phyloP scores from a whole-genome alignment of 805 yeast genomes.

The Monosporozyma yasuniensis region DNA sequence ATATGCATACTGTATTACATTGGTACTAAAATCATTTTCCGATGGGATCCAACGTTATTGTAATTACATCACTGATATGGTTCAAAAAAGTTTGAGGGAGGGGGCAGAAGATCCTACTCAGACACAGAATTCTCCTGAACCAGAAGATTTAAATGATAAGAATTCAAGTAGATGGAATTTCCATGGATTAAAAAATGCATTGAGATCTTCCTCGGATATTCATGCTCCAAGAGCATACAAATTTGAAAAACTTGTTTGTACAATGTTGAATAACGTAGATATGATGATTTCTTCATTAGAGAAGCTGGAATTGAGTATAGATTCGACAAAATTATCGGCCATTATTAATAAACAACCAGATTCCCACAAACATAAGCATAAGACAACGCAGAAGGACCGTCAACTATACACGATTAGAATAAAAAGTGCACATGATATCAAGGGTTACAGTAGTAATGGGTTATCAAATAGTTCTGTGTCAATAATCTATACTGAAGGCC shows the following conservation, averaged over 20 bases:
- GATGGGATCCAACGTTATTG: slow-evolving; percentile 50
- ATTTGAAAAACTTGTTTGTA: slow-evolving; percentile 55
- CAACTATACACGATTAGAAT: slow-evolving; percentile 58
- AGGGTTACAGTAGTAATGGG: slow-evolving; percentile 39
- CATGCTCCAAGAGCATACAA: slow-evolving; percentile 44
- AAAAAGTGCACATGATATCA: slow-evolving; percentile 53
- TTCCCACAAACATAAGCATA: neutral
- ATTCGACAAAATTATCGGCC: slow-evolving; percentile 48
- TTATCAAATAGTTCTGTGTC: slow-evolving; percentile 52
- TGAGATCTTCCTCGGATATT: slow-evolving; percentile 32
- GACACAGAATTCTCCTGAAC: neutral
- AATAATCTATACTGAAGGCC: slow-evolving; percentile 45
- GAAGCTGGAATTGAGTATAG: slow-evolving; percentile 45
- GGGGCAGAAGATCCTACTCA: slow-evolving; percentile 2
- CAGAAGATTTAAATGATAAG: neutral
- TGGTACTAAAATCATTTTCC: slow-evolving; percentile 53
- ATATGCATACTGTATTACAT: slow-evolving; percentile 51
- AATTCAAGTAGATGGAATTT: slow-evolving; percentile 18
- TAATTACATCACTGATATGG: slow-evolving; percentile 27
- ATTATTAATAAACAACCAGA: slow-evolving; percentile 21
- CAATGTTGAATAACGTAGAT: slow-evolving; percentile 63
- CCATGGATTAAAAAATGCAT: slow-evolving; percentile 43
- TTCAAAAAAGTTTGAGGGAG: slow-evolving; percentile 34
- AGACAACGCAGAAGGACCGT: slow-evolving; percentile 21
- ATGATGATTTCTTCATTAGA: slow-evolving; percentile 41